Conservation (phyloP, 768 basidiomycete species). For the Trametes sanguinea region DNA sequence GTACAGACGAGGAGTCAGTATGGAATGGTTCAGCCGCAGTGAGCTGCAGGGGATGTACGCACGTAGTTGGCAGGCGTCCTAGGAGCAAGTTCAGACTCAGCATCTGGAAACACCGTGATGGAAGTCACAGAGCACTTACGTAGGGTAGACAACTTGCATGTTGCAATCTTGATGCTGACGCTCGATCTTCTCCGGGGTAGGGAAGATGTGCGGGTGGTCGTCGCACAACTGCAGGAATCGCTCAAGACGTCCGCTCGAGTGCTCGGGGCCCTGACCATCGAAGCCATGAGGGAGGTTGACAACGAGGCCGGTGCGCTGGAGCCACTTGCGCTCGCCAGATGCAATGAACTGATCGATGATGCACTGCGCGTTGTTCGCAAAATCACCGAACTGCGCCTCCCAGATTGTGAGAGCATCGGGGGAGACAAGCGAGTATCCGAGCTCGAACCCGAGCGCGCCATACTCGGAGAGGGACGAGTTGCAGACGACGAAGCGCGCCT, state of each 20-base stretch:
- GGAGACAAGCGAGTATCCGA: constrained; percentile 97
- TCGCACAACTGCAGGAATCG: constrained; percentile 98
- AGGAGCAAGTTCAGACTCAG: not conserved
- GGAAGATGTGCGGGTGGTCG: constrained; percentile 92
- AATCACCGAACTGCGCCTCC: constrained; percentile 99
- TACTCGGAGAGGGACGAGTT: constrained; percentile 97
- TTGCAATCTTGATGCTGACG: constrained; percentile 99
- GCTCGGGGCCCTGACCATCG: constrained; percentile 98
- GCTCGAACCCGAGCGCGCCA: constrained; percentile 93
- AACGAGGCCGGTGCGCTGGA: constrained; percentile 90
- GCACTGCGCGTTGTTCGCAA: constrained; percentile 95
- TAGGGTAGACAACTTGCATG: constrained; percentile 98
- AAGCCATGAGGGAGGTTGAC: constrained; percentile 93
- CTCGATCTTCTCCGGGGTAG: constrained; percentile 84
- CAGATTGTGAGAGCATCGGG: constrained; percentile 92
- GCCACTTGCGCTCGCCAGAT: constrained; percentile 96
- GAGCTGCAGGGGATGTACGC: constrained; percentile 25
- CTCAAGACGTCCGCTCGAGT: constrained; percentile 94
- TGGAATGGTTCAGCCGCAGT: not conserved
- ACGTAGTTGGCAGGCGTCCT: constrained; percentile 95
- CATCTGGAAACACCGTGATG: not conserved
- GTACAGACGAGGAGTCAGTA: constrained; percentile 12
- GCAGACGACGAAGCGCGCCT: constrained; percentile 93
- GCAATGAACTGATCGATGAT: constrained; percentile 99
- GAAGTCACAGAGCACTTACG: constrained; percentile 50